A percentile compares a stretch with the other conserved stretches of the same genome.
Evolutionary conservation across 73 alveolate genomes (phyloP).

Genomic region (Halteria grandinella): DNA sequence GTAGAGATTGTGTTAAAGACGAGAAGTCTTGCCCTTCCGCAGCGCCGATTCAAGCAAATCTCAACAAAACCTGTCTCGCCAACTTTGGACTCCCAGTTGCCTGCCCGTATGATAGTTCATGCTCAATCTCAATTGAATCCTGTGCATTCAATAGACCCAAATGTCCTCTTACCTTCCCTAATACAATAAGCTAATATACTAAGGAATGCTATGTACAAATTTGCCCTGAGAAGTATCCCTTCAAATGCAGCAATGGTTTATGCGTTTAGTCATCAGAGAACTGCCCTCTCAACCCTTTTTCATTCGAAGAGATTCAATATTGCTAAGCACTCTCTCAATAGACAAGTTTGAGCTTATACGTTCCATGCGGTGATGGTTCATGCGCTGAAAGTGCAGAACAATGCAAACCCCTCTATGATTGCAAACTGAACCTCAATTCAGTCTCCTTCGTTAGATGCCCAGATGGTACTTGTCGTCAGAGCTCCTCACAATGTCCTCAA

Average conservation of each 20-base stretch:
- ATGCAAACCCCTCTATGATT: slow-evolving; percentile 73
- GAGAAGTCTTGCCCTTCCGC: background rate
- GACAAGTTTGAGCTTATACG: slow-evolving; percentile 38
- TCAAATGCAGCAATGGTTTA: slow-evolving; percentile 29
- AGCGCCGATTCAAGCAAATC: background rate
- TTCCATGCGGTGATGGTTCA: slow-evolving; percentile 83
- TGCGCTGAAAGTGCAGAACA: slow-evolving; percentile 71
- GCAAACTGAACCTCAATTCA: slow-evolving; percentile 32
- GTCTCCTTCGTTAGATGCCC: slow-evolving; percentile 60
- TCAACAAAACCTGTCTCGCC: too few relatives aligned
- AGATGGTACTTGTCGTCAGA: slow-evolving; percentile 78
- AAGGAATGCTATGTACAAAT: slow-evolving; percentile 29
- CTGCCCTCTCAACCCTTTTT: slow-evolving; percentile 33
- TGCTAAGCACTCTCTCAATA: background rate
- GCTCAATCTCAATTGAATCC: too few relatives aligned
- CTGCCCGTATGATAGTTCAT: too few relatives aligned
- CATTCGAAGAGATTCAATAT: slow-evolving; percentile 1
- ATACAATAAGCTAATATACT: too few relatives aligned
- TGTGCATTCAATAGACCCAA: too few relatives aligned
- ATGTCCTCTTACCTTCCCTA: too few relatives aligned
- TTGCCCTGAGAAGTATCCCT: slow-evolving; percentile 13
- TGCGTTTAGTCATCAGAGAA: slow-evolving; percentile 14
- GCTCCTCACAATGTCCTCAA: slow-evolving; percentile 69
- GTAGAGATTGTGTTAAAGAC: slow-evolving; percentile 23
- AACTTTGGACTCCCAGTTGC: too few relatives aligned